Conservation (phyloP, 2,329 filamentous ascomycete genomes). For the Aspergillus sp. region DNA sequence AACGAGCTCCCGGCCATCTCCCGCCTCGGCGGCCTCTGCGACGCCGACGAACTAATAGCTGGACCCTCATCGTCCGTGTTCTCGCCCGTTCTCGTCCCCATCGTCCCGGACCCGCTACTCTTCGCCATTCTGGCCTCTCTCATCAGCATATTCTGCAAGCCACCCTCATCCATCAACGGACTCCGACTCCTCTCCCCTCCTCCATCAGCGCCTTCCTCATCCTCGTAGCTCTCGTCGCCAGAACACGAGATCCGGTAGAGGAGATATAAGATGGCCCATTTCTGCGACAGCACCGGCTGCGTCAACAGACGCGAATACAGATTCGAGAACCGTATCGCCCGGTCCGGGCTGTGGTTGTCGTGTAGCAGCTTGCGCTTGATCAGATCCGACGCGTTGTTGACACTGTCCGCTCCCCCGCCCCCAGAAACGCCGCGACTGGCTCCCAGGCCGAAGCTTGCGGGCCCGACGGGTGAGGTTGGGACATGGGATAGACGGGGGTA, state of each 20-base stretch:
- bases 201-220: constrained; percentile 13
- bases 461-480: constrained; percentile 15
- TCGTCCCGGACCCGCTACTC: constrained; percentile 13
- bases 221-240: constrained; percentile 19
- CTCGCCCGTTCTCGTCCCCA: constrained; percentile 14
- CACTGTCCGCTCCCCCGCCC: constrained; percentile 41
- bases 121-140: too few species aligned
- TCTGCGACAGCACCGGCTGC: constrained; percentile 86
- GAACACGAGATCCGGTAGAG: constrained; percentile 73
- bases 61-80: constrained; percentile 28
- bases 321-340: constrained; percentile 78
- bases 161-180: constrained; percentile 31
- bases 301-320: constrained; percentile 80
- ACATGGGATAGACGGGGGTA: constrained; percentile 16
- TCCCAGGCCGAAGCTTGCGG: constrained; percentile 8
- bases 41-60: constrained; percentile 33
- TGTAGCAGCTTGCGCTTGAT: constrained; percentile 83
- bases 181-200: constrained; percentile 25
- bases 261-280: constrained; percentile 93
- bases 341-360: constrained; percentile 60
- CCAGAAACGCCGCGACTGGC: constrained; percentile 24
- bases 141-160: constrained; percentile 29
- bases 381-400: constrained; percentile 85
- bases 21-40: constrained; percentile 20
- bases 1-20: constrained; percentile 20